Evolutionary conservation across 2,329 filamentous ascomycete genomes (phyloP), one percentile per base, ranked within the genome.

Genomic region (Arthrocladium fulminans): DNA sequence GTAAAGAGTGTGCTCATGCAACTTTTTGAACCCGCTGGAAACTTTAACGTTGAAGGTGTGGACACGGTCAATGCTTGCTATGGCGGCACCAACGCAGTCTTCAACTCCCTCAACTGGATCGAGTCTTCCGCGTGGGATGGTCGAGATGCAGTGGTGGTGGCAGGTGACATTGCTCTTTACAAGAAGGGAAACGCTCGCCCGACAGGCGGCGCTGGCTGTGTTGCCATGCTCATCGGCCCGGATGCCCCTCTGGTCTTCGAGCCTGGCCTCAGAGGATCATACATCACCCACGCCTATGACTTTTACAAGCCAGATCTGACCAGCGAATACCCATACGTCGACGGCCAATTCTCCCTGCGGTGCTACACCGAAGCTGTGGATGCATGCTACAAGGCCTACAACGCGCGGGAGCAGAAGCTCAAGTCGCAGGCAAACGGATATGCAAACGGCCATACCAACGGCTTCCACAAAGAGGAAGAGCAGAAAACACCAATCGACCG

Each of bases 281-380:
- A 86, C 74, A 83, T 89, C 81, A 76, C 82, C 67, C 86, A 90
- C 71, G 83, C 82, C 60, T 92, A 90, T 69, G 86, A 90, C 68
- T 90, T 90, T 68, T 90, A 88, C 80, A 90, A 90, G 81, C 85
- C 86, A 61, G 86, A 90, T 68, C 74, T 90, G 57, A 85, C 85
- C 62, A 87, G 83, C 77, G 86, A 90, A 71, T 90, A 90, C 72
- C 86, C 86, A 55, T 82, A 86, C 63, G 86, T 90, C 50, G 86
- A 90, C 61, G 86, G 86, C 52, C 85, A 89, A 67, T 88, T 81
- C 76, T 90, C 86, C 42, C 67, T 88, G 65, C 83, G 73, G 68
- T 90, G 86, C 77, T 90, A 90, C 71, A 85, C 76, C 55, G 78
- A 86, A 72, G 85, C 86, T 44, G 80, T 90, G 22, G 86, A 90